Percentiles rank a stretch among this genome's conserved stretches.
phyloP scores from a whole-genome alignment of 306 rosid genomes.

The Rosa lucieae region DNA sequence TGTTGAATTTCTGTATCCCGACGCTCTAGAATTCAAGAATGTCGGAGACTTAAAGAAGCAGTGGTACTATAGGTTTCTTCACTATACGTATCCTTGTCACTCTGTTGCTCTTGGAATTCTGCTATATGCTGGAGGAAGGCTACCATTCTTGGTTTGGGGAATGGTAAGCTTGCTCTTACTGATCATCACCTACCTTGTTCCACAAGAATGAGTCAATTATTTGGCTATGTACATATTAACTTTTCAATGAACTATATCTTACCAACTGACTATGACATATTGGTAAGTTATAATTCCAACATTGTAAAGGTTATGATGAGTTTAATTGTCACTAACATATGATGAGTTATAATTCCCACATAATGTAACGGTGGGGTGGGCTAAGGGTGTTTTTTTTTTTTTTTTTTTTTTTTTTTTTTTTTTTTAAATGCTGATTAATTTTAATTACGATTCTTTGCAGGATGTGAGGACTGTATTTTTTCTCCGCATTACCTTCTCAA shows the following conservation, averaged over 20 bases:
- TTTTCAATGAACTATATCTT: neutral
- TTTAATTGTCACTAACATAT: too few relatives aligned
- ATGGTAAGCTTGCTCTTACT: neutral
- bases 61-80: neutral
- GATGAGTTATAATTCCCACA: too few relatives aligned
- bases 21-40: neutral
- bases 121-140: neutral
- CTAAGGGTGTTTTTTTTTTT: too few relatives aligned
- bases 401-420: too few relatives aligned
- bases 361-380: too few relatives aligned
- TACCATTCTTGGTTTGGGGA: slow-evolving; percentile 2
- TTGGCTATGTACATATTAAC: neutral
- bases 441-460: too few relatives aligned
- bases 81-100: neutral
- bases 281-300: too few relatives aligned
- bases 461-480: too few relatives aligned
- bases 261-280: too few relatives aligned
- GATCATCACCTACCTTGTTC: neutral
- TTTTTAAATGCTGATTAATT: too few relatives aligned
- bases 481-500: too few relatives aligned
- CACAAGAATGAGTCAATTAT: neutral
- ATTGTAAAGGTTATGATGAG: too few relatives aligned
- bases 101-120: neutral
- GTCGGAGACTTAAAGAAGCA: neutral
- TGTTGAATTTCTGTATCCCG: neutral